Evolutionary conservation across 2,329 filamentous ascomycete genomes (phyloP).

Genomic region (Coniochaeta ligniaria): DNA sequence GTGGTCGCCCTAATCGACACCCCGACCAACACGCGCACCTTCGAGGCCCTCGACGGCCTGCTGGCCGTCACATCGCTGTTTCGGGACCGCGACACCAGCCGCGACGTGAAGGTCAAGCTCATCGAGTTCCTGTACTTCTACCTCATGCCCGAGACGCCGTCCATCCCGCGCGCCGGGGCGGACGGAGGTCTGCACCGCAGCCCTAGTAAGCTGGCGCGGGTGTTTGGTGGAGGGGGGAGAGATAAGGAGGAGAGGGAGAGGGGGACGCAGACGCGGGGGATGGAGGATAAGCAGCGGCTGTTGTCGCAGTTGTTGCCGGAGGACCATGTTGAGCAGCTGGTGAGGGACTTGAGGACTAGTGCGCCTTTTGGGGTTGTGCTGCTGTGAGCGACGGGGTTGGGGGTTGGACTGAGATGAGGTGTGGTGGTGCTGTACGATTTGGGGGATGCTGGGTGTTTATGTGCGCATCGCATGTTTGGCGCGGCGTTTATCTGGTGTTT

Average conservation of each 20-base stretch:
- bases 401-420: not conserved
- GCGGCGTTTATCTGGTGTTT: not conserved
- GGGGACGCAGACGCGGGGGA: constrained; percentile 46
- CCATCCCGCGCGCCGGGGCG: constrained; percentile 38
- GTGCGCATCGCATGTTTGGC: not conserved
- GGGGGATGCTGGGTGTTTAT: not conserved
- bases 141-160: constrained; percentile 81
- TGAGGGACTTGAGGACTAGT: constrained; percentile 74
- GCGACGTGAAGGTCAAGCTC: constrained; percentile 91
- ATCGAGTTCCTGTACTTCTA: constrained; percentile 98
- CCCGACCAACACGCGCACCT: constrained; percentile 82
- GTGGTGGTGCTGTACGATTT: not conserved
- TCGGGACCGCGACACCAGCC: constrained; percentile 76
- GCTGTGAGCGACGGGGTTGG: not conserved
- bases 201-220: constrained; percentile 59
- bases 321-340: constrained; percentile 63
- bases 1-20: constrained; percentile 82
- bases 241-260: constrained; percentile 23
- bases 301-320: constrained; percentile 72
- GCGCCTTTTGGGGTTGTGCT: constrained; percentile 51
- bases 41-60: constrained; percentile 86
- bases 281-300: constrained; percentile 75
- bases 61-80: constrained; percentile 89
- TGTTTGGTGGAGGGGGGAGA: constrained; percentile 35
- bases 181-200: constrained; percentile 55